These are phyloP conservation scores for Chrysoporthe deuterocubensis DNA, from an alignment of 2,329 filamentous ascomycete species.

Conservation along the genomic window DNA sequence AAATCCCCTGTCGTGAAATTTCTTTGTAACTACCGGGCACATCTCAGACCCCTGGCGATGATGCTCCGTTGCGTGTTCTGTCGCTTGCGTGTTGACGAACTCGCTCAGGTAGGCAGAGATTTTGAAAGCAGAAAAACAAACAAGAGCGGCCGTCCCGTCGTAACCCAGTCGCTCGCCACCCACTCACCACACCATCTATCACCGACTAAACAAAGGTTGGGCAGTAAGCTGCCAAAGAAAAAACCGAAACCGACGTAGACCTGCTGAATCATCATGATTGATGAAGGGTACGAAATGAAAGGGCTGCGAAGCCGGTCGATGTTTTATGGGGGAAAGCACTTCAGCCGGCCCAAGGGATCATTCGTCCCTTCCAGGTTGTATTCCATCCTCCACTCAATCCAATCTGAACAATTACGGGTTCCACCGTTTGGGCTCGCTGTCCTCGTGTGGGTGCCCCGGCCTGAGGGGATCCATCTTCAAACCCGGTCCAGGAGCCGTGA, in stretches of 20 bases:
- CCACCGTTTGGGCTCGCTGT: constrained; percentile 26
- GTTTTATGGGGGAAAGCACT: constrained; percentile 25
- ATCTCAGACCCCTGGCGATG: background rate
- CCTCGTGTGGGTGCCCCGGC: constrained; percentile 28
- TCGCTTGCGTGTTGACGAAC: background rate
- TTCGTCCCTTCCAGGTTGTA: constrained; percentile 2
- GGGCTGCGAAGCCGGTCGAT: constrained; percentile 26
- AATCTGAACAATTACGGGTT: constrained; percentile 6
- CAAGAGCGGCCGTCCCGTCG: constrained; percentile 13
- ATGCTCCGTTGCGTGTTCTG: background rate
- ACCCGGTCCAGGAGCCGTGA: constrained; percentile 26
- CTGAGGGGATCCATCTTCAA: constrained; percentile 30
- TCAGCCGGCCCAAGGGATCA: constrained; percentile 24
- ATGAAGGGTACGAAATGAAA: constrained; percentile 11
- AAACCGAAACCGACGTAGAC: constrained; percentile 15
- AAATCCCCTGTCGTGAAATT: background rate
- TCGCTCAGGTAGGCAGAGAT: background rate
- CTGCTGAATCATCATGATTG: constrained; percentile 14
- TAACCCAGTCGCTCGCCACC: constrained; percentile 18
- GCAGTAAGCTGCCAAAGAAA: background rate
- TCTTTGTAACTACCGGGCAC: background rate
- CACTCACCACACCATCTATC: constrained; percentile 22
- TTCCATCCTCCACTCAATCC: background rate
- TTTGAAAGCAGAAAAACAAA: background rate
- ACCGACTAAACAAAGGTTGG: background rate